Conservation (phyloP, 495 filamentous ascomycete species). For the Hypoxylon cercidicola region DNA sequence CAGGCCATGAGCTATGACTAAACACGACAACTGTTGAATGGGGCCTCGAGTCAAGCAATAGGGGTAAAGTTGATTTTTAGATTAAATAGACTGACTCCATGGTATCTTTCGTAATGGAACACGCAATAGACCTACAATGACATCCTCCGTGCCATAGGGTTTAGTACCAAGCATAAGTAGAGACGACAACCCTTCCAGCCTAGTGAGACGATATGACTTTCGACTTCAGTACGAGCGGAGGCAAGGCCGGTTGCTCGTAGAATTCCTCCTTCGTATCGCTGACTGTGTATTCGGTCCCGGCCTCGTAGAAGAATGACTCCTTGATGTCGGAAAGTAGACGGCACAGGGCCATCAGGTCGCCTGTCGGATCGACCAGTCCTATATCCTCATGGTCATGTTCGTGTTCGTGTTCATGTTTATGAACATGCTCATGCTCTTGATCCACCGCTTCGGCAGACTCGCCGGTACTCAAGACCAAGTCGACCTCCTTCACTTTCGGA, state of each 20-base stretch:
- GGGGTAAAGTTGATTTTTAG: slow-evolving; percentile 1
- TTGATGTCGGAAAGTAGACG: slow-evolving; percentile 53
- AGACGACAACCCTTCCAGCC: neutral
- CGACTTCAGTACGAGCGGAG: slow-evolving; percentile 42
- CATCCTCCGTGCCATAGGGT: neutral
- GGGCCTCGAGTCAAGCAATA: neutral
- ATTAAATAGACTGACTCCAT: slow-evolving; percentile 11
- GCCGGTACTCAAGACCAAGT: slow-evolving; percentile 47
- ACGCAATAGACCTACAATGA: slow-evolving; percentile 15
- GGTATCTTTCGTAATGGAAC: slow-evolving; percentile 16
- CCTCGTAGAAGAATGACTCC: slow-evolving; percentile 54
- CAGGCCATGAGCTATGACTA: too few relatives aligned
- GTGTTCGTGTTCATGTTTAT: too few relatives aligned
- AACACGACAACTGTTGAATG: neutral
- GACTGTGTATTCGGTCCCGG: slow-evolving; percentile 40
- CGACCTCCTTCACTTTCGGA: slow-evolving; percentile 51
- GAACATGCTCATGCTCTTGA: too few relatives aligned
- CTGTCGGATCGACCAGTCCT: slow-evolving; percentile 51
- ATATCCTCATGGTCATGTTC: slow-evolving; percentile 38
- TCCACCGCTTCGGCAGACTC: slow-evolving; percentile 22
- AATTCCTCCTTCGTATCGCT: slow-evolving; percentile 37
- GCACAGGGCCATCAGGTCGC: slow-evolving; percentile 43
- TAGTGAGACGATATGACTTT: slow-evolving; percentile 19
- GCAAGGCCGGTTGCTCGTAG: slow-evolving; percentile 36
- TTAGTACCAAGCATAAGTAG: slow-evolving; percentile 5